Conservation (phyloP, 2,329 filamentous ascomycete species). For the Fusarium azukiicola region DNA sequence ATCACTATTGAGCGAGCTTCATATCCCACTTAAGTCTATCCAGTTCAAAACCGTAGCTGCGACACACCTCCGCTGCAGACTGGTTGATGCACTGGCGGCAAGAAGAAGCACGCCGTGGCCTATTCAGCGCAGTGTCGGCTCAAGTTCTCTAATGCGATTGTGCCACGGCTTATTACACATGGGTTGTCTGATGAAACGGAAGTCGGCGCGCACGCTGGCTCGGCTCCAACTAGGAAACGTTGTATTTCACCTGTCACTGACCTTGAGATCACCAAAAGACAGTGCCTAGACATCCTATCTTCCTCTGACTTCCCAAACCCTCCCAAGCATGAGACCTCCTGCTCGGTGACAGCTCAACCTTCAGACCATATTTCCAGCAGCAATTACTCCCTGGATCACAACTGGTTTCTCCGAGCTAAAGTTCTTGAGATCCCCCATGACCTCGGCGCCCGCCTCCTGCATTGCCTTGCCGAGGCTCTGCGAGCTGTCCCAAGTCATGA, state of each 20-base stretch:
- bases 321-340: not conserved
- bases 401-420: conserved; percentile 2
- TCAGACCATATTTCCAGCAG: conserved; percentile 14
- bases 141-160: not conserved
- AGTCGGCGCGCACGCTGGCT: not conserved
- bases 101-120: not conserved
- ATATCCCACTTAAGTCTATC: not conserved
- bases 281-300: not conserved
- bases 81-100: not conserved
- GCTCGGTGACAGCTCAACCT: not conserved
- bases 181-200: not conserved
- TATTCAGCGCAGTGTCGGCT: too few relatives aligned
- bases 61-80: not conserved
- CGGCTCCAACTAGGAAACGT: not conserved
- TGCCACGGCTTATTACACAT: not conserved
- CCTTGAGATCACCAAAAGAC: not conserved
- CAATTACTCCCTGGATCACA: not conserved
- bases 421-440: conserved; percentile 3
- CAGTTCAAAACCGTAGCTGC: not conserved
- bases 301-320: not conserved
- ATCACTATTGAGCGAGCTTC: not conserved
- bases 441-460: conserved; percentile 4
- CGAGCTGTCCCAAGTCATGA: not conserved
- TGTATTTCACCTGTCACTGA: not conserved
- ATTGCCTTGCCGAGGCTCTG: conserved; percentile 3